Evolutionary conservation across 164 flowering plant species (phyloP).

Genomic region (Vitis labrusca): DNA sequence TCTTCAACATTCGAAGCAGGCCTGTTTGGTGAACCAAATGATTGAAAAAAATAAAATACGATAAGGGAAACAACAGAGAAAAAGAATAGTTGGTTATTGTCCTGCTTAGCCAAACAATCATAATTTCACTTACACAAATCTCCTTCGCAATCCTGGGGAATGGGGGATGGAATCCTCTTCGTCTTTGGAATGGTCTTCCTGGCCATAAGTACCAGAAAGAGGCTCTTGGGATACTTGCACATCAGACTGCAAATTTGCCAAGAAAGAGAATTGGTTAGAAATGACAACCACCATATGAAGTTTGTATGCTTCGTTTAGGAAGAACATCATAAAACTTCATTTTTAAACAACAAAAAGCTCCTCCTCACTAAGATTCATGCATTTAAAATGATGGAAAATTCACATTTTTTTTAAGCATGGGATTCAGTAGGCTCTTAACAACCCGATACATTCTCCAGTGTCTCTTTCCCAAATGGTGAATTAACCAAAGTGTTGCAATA

Average conservation of each 20-base stretch:
- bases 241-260: conserved; percentile 29
- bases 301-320: not conserved
- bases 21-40: conserved; percentile 25
- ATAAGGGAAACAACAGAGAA: no score
- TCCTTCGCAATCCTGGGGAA: conserved; percentile 58
- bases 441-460: no score
- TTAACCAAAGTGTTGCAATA: no score
- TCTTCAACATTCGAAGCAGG: conserved; percentile 35
- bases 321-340: no score
- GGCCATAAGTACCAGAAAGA: conserved; percentile 12
- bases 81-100: no score
- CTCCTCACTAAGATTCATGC: no score
- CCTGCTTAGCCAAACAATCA: not conserved
- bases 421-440: no score
- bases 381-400: no score
- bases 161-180: conserved; percentile 26
- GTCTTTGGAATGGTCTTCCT: conserved; percentile 34
- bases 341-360: no score
- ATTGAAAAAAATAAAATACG: not conserved
- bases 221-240: conserved; percentile 29
- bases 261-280: not conserved
- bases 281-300: not conserved
- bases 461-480: no score
- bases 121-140: conserved; percentile 43
- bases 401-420: no score